These are phyloP conservation scores for Penicillium cinerascens DNA, from an alignment of 495 filamentous ascomycete species.

Conservation along the genomic window DNA sequence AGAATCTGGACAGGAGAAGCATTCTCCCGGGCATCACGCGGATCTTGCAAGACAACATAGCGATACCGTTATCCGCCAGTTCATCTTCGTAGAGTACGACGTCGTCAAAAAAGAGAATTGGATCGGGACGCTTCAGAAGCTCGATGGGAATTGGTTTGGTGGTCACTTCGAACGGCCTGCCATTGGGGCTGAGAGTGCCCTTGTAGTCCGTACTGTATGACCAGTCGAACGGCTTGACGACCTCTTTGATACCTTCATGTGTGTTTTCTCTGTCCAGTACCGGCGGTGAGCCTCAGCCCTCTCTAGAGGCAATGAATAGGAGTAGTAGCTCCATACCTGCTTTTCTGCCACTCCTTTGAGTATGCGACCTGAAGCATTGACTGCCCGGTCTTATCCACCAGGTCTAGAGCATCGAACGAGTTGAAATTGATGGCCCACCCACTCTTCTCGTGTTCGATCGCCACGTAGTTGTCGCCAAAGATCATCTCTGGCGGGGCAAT, in stretches of 20 bases:
- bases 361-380: constrained; percentile 91
- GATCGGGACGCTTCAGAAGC: constrained; percentile 77
- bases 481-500: constrained; percentile 98
- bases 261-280: constrained; percentile 63
- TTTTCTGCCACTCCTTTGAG: constrained; percentile 83
- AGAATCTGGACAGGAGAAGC: constrained; percentile 81
- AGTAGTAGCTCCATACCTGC: constrained; percentile 45
- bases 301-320: background rate
- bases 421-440: constrained; percentile 78
- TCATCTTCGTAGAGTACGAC: constrained; percentile 96
- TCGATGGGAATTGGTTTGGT: constrained; percentile 72
- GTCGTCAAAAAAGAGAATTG: constrained; percentile 92
- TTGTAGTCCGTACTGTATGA: constrained; percentile 86
- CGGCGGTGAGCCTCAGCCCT: background rate
- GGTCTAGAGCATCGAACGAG: constrained; percentile 79
- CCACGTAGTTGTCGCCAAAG: constrained; percentile 87
- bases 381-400: constrained; percentile 88
- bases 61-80: constrained; percentile 94
- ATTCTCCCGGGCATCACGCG: constrained; percentile 86
- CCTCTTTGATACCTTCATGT: constrained; percentile 84
- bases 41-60: constrained; percentile 80
- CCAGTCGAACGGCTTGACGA: constrained; percentile 97
- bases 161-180: constrained; percentile 47
- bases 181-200: constrained; percentile 52
- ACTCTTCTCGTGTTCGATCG: constrained; percentile 62